Percentiles rank a stretch among this genome's conserved stretches.
phyloP scores from a whole-genome alignment of 331 rosid genomes.

The Spiraea crenata region DNA sequence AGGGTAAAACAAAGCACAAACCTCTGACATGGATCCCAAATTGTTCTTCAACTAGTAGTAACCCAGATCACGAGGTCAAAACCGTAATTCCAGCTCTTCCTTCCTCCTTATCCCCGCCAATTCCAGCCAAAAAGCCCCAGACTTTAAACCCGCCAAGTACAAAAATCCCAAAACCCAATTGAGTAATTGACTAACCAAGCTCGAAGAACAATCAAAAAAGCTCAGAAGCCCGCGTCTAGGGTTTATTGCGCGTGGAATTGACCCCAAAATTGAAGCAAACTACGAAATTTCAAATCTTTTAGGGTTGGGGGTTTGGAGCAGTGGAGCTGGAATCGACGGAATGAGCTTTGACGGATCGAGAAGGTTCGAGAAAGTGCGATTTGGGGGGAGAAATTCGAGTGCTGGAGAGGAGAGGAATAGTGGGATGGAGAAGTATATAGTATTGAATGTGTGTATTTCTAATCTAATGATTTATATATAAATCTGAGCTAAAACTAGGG shows the following conservation, averaged over 20 bases:
- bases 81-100: constrained; percentile 18
- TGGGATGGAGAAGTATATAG: background rate
- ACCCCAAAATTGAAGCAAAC: constrained; percentile 7
- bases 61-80: constrained; percentile 24
- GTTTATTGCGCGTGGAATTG: background rate
- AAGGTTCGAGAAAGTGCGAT: constrained; percentile 13
- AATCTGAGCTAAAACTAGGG: constrained; percentile 24
- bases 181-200: background rate
- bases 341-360: constrained; percentile 20
- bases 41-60: background rate
- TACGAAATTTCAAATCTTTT: constrained; percentile 1
- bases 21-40: constrained; percentile 35
- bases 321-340: background rate
- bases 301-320: constrained; percentile 8
- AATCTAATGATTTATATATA: background rate
- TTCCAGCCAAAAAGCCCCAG: background rate
- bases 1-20: background rate
- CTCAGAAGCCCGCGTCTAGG: background rate
- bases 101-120: background rate
- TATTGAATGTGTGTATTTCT: background rate
- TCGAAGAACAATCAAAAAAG: background rate
- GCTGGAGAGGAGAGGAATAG: background rate
- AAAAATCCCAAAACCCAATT: background rate
- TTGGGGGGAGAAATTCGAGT: background rate
- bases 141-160: background rate